phyloP scores from a whole-genome alignment of 2,329 filamentous ascomycete species.

The Pseudogymnoascus sp. region DNA sequence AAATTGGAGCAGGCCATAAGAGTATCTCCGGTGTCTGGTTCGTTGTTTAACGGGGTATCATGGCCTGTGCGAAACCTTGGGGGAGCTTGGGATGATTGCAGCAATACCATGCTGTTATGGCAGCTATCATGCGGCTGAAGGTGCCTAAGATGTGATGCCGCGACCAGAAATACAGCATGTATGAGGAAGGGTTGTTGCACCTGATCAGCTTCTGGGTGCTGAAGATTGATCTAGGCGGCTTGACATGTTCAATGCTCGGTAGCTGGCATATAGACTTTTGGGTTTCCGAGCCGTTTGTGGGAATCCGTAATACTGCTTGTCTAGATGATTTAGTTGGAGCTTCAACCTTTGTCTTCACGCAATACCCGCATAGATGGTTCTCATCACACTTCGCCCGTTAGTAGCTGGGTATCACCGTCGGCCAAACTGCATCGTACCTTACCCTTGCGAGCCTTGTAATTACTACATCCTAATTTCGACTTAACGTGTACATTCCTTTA shows the following conservation, averaged over 20 bases:
- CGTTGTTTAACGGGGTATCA: background rate
- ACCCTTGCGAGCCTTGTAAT: background rate
- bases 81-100: background rate
- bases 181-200: too few relatives aligned
- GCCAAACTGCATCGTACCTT: background rate
- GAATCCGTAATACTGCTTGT: too few relatives aligned
- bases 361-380: too few relatives aligned
- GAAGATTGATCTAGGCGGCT: too few relatives aligned
- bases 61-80: background rate
- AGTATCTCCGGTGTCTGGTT: background rate
- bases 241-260: too few relatives aligned
- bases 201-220: too few relatives aligned
- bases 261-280: too few relatives aligned
- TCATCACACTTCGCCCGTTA: background rate
- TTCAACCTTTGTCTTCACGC: too few relatives aligned
- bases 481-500: background rate
- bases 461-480: background rate
- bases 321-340: too few relatives aligned
- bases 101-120: background rate
- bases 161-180: too few relatives aligned
- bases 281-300: too few relatives aligned
- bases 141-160: too few relatives aligned
- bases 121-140: background rate
- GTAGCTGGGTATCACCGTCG: background rate
- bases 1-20: background rate